Conservation (phyloP, 192 early-diverging fungal species). For the Jimgerdemannia flammicorona region DNA sequence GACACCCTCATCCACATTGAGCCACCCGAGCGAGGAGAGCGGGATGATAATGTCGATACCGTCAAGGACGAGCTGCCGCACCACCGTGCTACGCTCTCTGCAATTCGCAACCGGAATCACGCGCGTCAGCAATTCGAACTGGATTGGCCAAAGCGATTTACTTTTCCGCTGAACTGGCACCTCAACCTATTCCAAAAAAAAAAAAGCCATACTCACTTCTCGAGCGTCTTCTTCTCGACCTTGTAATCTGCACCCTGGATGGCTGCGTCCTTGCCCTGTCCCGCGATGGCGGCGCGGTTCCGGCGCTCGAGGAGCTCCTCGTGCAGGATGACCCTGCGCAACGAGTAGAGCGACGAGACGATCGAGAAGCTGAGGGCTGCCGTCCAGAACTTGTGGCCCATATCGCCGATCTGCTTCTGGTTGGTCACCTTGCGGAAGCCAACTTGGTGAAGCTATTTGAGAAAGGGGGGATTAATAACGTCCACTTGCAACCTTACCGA, state of each 20-base stretch:
- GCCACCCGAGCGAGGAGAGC: slow-evolving; percentile 58
- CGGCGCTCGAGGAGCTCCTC: slow-evolving; percentile 26
- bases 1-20: slow-evolving; percentile 60
- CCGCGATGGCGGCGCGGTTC: slow-evolving; percentile 3
- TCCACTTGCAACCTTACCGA: no score
- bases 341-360: slow-evolving; percentile 60
- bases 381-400: slow-evolving; percentile 66
- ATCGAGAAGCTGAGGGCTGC: slow-evolving; percentile 59
- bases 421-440: slow-evolving; percentile 60
- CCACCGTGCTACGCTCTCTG: slow-evolving; percentile 53
- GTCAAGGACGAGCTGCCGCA: slow-evolving; percentile 59
- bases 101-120: slow-evolving; percentile 8
- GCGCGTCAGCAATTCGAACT: not conserved
- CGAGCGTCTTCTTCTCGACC: slow-evolving; percentile 32
- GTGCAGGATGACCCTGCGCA: slow-evolving; percentile 48
- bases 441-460: slow-evolving; percentile 45
- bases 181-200: not conserved
- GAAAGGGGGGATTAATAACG: not conserved
- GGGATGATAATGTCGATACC: slow-evolving; percentile 69
- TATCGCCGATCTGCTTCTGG: slow-evolving; percentile 56
- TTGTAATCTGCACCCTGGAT: slow-evolving; percentile 26
- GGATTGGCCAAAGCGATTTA: not conserved
- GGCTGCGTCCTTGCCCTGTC: slow-evolving; percentile 26
- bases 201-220: slow-evolving; percentile 32
- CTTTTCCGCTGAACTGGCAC: not conserved